These are phyloP conservation scores for Fusarium mundagurra DNA, from an alignment of 2,329 filamentous ascomycete genomes.

Conservation along the genomic window DNA sequence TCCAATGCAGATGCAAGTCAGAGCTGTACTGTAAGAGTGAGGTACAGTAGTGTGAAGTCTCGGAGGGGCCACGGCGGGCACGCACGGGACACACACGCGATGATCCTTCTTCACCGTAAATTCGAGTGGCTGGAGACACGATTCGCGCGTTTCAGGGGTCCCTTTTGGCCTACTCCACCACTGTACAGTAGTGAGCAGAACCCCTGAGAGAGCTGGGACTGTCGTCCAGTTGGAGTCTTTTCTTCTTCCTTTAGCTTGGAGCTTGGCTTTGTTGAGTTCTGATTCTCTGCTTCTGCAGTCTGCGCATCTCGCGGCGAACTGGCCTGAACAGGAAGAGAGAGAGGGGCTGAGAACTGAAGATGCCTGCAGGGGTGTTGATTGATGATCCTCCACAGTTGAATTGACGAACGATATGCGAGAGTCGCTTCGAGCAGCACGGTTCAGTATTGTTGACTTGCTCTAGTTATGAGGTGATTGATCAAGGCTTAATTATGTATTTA, in stretches of 20 bases:
- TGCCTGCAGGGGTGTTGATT: constrained; percentile 1
- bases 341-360: not conserved
- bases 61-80: not conserved
- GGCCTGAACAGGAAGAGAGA: not conserved
- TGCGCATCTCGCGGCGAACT: constrained; percentile 22
- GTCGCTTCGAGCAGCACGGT: constrained; percentile 23
- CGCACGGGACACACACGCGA: constrained; percentile 1
- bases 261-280: not conserved
- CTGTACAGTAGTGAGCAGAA: not conserved
- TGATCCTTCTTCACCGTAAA: constrained; percentile 16
- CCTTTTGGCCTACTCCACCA: not conserved
- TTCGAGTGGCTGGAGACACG: constrained; percentile 15
- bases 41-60: constrained; percentile 7
- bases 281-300: not conserved
- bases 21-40: constrained; percentile 14
- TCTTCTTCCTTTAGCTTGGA: not conserved
- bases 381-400: constrained; percentile 7
- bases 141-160: constrained; percentile 11
- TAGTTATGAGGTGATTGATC: not conserved
- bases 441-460: constrained; percentile 21
- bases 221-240: not conserved
- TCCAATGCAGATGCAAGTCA: constrained; percentile 37
- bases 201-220: not conserved
- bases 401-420: constrained; percentile 24
- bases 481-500: not conserved